Conservation (phyloP, 495 filamentous ascomycete species). For the Aspergillus funiculosus region DNA sequence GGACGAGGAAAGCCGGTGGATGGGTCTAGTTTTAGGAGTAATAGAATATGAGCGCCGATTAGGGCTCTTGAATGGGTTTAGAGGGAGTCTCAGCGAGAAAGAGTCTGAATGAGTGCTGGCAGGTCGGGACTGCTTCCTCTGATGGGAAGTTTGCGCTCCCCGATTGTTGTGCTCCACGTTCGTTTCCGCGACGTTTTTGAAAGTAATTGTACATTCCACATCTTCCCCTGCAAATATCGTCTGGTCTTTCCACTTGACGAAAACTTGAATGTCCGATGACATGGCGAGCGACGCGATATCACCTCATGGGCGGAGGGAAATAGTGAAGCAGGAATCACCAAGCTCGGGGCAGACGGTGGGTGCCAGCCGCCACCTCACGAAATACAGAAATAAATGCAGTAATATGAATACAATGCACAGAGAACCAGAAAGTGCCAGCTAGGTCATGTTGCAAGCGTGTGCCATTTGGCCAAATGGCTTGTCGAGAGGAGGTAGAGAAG, state of each 20-base stretch:
- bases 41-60: constrained; percentile 36
- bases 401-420: constrained; percentile 1
- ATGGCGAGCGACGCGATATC: constrained; percentile 35
- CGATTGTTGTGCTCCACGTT: constrained; percentile 28
- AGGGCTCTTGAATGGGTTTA: constrained; percentile 33
- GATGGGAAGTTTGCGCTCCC: constrained; percentile 33
- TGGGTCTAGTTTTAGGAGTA: constrained; percentile 31
- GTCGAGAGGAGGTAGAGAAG: constrained; percentile 3
- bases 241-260: constrained; percentile 84
- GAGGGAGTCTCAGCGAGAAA: constrained; percentile 39
- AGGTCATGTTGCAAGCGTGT: constrained; percentile 21
- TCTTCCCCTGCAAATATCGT: constrained; percentile 94
- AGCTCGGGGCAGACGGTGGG: constrained; percentile 20
- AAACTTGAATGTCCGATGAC: constrained; percentile 77
- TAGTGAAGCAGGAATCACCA: constrained; percentile 17
- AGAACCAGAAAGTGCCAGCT: constrained; percentile 15
- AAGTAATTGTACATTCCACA: constrained; percentile 90
- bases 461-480: constrained; percentile 17
- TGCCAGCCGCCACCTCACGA: constrained; percentile 22
- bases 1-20: constrained; percentile 42
- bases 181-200: constrained; percentile 72
- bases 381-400: constrained; percentile 1
- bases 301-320: constrained; percentile 33
- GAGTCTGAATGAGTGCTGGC: constrained; percentile 38
- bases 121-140: constrained; percentile 42